Percentiles rank a stretch among this genome's conserved stretches.
These are phyloP conservation scores for Podosphaera fusca DNA, from an alignment of 2,329 filamentous ascomycete species.

Conservation along the genomic window DNA sequence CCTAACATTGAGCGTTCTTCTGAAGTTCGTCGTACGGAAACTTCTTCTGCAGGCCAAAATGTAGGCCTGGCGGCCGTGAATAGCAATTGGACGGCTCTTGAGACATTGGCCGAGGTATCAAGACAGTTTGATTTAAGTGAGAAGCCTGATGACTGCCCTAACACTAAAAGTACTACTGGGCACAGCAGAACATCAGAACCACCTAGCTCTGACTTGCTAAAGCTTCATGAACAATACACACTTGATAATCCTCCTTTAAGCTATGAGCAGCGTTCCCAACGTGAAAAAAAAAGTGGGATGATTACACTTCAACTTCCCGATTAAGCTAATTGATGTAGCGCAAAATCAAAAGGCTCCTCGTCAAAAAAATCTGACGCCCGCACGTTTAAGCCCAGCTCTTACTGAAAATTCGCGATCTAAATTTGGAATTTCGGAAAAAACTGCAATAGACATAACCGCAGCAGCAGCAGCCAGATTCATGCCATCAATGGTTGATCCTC, in stretches of 20 bases:
- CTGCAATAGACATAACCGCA: slow-evolving; percentile 11
- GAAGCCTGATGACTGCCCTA: slow-evolving; percentile 30
- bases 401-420: slow-evolving; percentile 9
- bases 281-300: slow-evolving; percentile 19
- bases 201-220: slow-evolving; percentile 18
- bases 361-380: slow-evolving; percentile 6
- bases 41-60: slow-evolving; percentile 8
- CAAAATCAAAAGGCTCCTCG: slow-evolving; percentile 5
- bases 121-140: slow-evolving; percentile 49
- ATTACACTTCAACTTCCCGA: neutral
- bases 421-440: slow-evolving; percentile 13
- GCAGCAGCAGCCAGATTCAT: slow-evolving; percentile 12
- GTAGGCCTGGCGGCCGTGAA: slow-evolving; percentile 22
- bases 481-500: slow-evolving; percentile 16
- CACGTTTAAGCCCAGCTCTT: slow-evolving; percentile 4
- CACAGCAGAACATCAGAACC: slow-evolving; percentile 7
- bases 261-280: slow-evolving; percentile 21
- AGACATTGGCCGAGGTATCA: slow-evolving; percentile 73
- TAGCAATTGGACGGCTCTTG: slow-evolving; percentile 55
- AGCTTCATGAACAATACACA: slow-evolving; percentile 35
- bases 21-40: slow-evolving; percentile 16
- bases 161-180: slow-evolving; percentile 20
- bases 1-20: slow-evolving; percentile 23
- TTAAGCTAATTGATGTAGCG: slow-evolving; percentile 10
- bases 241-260: slow-evolving; percentile 30